Evolutionary conservation across 1,139 yeast species (phyloP).

Genomic region (Taphrina pruni): DNA sequence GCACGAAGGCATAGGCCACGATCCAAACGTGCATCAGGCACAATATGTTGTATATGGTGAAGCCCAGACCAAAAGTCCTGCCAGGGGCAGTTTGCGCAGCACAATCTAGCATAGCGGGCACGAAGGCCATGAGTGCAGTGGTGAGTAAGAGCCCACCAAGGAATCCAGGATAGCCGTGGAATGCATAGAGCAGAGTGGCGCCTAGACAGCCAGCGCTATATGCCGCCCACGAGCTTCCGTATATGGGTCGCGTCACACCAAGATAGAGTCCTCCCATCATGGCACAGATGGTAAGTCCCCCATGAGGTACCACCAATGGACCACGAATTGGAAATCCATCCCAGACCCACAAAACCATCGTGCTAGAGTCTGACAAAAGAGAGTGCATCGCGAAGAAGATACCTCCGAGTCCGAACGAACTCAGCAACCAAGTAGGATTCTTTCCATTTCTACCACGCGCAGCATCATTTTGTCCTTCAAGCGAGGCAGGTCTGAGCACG

Average conservation of each 20-base stretch:
- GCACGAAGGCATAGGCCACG: conserved; percentile 97
- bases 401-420: conserved; percentile 78
- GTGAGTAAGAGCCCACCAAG: conserved; percentile 74
- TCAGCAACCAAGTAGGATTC: conserved; percentile 49
- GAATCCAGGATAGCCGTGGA: conserved; percentile 81
- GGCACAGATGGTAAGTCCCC: conserved; percentile 64
- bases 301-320: conserved; percentile 90
- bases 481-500: conserved; percentile 59
- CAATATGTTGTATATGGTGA: conserved; percentile 61
- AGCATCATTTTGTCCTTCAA: conserved; percentile 4
- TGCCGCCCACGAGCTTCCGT: conserved; percentile 48
- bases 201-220: conserved; percentile 58
- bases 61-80: conserved; percentile 62
- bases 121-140: conserved; percentile 57
- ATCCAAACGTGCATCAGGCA: conserved; percentile 90
- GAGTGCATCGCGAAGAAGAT: conserved; percentile 75
- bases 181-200: conserved; percentile 58
- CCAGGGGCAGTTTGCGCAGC: conserved; percentile 62
- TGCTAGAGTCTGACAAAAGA: conserved; percentile 79
- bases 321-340: conserved; percentile 87
- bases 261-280: conserved; percentile 65
- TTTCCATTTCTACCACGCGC: conserved; percentile 4
- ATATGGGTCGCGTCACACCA: conserved; percentile 50
- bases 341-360: conserved; percentile 91
- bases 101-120: conserved; percentile 44